Percentiles rank a stretch among this genome's conserved stretches.
phyloP scores from a whole-genome alignment of 2,329 filamentous ascomycete genomes.

The Fusarium sarcochroum region DNA sequence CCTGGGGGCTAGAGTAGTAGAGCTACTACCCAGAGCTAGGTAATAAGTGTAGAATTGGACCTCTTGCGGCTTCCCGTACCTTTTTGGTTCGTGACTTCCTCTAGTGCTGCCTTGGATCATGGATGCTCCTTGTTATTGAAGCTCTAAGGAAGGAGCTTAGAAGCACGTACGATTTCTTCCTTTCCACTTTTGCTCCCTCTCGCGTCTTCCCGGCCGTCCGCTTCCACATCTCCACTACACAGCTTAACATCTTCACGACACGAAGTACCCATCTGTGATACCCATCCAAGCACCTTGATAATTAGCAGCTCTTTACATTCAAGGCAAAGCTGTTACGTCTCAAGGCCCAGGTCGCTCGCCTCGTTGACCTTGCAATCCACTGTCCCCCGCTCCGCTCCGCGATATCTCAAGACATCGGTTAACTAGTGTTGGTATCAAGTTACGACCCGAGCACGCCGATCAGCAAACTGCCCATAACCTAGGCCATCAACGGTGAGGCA shows the following conservation, averaged over 20 bases:
- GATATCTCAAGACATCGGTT: conserved; percentile 32
- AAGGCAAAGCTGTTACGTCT: neutral
- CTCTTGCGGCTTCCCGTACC: neutral
- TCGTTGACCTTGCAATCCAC: conserved; percentile 20
- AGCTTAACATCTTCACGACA: conserved; percentile 6
- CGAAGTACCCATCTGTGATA: neutral
- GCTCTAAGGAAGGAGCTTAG: conserved; percentile 16
- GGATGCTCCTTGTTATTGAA: conserved; percentile 10
- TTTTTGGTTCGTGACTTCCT: conserved; percentile 4
- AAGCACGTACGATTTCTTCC: conserved; percentile 10
- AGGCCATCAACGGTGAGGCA: conserved; percentile 8
- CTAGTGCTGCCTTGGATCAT: neutral
- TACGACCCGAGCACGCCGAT: conserved; percentile 43
- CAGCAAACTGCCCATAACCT: conserved; percentile 25
- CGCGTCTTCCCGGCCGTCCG: conserved; percentile 3
- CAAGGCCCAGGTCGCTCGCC: conserved; percentile 8
- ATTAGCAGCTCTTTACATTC: conserved; percentile 10
- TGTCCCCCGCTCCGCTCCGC: conserved; percentile 37
- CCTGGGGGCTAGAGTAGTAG: neutral
- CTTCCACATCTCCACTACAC: conserved; percentile 2
- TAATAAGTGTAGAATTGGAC: no score
- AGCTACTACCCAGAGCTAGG: neutral
- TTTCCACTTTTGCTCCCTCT: conserved; percentile 7
- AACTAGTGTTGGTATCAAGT: conserved; percentile 35
- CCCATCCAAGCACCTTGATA: conserved; percentile 3